Evolutionary conservation across 306 rosid species (phyloP).

Genomic region (Dalbergia cultrata): DNA sequence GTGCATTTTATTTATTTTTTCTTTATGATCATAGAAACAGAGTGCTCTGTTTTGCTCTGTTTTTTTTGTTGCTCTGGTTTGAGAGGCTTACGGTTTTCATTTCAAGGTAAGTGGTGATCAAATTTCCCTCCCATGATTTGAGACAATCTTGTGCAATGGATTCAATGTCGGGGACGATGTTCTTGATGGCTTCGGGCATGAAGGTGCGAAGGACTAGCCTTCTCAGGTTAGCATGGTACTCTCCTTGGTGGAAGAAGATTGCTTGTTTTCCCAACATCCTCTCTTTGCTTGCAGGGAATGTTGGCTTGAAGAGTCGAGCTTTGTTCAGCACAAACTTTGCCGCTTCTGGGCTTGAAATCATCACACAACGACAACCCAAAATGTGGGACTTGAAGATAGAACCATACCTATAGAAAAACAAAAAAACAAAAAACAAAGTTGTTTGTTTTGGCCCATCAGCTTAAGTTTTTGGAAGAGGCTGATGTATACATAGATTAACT

Average conservation of each 20-base stretch:
- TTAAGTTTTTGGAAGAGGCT: neutral
- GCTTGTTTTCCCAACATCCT: constrained; percentile 92
- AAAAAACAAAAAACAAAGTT: neutral
- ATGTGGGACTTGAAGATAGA: constrained; percentile 93
- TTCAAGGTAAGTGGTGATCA: constrained; percentile 83
- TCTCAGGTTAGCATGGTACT: constrained; percentile 84
- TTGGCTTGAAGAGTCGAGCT: constrained; percentile 87
- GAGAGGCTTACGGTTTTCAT: constrained; percentile 74
- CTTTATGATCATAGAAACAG: constrained; percentile 31
- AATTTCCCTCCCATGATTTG: constrained; percentile 73
- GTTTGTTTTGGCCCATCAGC: neutral
- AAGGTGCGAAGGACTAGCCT: constrained; percentile 84
- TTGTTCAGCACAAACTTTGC: constrained; percentile 77
- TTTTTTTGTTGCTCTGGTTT: neutral
- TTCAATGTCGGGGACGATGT: constrained; percentile 64
- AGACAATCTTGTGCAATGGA: constrained; percentile 72
- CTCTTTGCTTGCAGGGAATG: constrained; percentile 91
- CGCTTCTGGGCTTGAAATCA: constrained; percentile 89
- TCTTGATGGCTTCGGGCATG: constrained; percentile 71
- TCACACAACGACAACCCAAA: constrained; percentile 91
- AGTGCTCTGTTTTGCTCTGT: constrained; percentile 21
- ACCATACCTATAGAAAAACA: constrained; percentile 65
- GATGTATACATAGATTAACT: too few species aligned
- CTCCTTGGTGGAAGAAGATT: constrained; percentile 89
- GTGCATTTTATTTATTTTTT: neutral